phyloP scores from a whole-genome alignment of 2,329 filamentous ascomycete genomes.

The Penicillium sp. region DNA sequence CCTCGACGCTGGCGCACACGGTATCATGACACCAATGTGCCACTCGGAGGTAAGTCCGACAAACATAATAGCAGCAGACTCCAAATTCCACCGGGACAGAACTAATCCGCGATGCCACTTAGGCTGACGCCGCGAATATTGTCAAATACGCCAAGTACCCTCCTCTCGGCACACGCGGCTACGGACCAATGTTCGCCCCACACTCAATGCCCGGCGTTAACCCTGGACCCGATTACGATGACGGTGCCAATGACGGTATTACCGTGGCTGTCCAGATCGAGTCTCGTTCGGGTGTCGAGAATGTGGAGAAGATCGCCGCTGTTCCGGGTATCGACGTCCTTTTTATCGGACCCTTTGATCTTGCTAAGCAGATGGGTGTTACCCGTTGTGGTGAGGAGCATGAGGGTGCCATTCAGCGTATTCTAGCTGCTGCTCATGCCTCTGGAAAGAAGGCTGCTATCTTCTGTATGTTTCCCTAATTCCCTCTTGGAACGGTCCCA shows the following conservation, averaged over 20 bases:
- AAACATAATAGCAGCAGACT: neutral
- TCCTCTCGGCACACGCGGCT: conserved; percentile 32
- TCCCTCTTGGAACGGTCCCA: neutral
- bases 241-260: conserved; percentile 32
- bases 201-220: conserved; percentile 30
- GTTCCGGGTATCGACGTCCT: conserved; percentile 44
- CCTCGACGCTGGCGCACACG: conserved; percentile 39
- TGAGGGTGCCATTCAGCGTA: conserved; percentile 40
- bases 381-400: conserved; percentile 38
- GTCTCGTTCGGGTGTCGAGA: conserved; percentile 41
- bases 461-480: conserved; percentile 34
- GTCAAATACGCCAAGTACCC: conserved; percentile 35
- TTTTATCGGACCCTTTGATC: conserved; percentile 41
- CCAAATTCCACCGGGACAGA: neutral
- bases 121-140: conserved; percentile 31
- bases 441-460: conserved; percentile 44
- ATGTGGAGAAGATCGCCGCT: conserved; percentile 45
- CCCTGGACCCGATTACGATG: conserved; percentile 32
- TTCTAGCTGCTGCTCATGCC: conserved; percentile 33
- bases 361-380: conserved; percentile 42
- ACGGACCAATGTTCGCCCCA: conserved; percentile 37
- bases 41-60: conserved; percentile 26
- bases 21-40: conserved; percentile 39
- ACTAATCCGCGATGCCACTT: neutral
- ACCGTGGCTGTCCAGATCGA: conserved; percentile 44